Conservation (phyloP, 2,329 filamentous ascomycete species). For the Pezicula radicicola region DNA sequence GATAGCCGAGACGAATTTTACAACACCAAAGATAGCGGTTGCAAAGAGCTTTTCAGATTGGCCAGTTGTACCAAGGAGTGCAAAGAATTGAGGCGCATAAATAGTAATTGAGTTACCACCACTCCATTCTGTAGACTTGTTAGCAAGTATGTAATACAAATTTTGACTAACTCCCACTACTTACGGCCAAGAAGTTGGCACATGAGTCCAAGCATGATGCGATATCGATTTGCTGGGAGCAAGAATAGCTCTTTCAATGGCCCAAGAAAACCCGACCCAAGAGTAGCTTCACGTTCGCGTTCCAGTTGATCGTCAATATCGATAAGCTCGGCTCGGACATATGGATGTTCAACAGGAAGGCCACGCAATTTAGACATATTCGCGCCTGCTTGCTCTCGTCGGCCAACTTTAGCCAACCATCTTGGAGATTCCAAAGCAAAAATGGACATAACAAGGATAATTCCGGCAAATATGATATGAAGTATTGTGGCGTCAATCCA, state of each 20-base stretch:
- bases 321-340: slow-evolving; percentile 46
- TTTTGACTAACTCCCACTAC: slow-evolving; percentile 13
- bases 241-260: slow-evolving; percentile 54
- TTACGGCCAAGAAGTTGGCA: slow-evolving; percentile 58
- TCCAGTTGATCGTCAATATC: slow-evolving; percentile 42
- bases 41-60: slow-evolving; percentile 52
- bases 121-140: slow-evolving; percentile 57
- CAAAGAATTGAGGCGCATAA: slow-evolving; percentile 54
- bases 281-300: slow-evolving; percentile 44
- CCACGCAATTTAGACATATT: slow-evolving; percentile 41
- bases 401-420: slow-evolving; percentile 47
- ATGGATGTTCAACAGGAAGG: slow-evolving; percentile 35
- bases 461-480: slow-evolving; percentile 53
- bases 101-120: slow-evolving; percentile 63
- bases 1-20: slow-evolving; percentile 55
- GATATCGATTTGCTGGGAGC: slow-evolving; percentile 64
- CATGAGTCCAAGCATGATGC: slow-evolving; percentile 62
- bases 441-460: slow-evolving; percentile 31
- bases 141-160: neutral
- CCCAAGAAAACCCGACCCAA: slow-evolving; percentile 39
- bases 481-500: slow-evolving; percentile 70
- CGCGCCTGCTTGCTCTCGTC: slow-evolving; percentile 43
- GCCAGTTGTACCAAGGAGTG: slow-evolving; percentile 49
- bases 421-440: slow-evolving; percentile 38
- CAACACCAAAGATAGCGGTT: slow-evolving; percentile 54